Conservation (phyloP, 257 asterid species). For the Capsicum rhomboideum region DNA sequence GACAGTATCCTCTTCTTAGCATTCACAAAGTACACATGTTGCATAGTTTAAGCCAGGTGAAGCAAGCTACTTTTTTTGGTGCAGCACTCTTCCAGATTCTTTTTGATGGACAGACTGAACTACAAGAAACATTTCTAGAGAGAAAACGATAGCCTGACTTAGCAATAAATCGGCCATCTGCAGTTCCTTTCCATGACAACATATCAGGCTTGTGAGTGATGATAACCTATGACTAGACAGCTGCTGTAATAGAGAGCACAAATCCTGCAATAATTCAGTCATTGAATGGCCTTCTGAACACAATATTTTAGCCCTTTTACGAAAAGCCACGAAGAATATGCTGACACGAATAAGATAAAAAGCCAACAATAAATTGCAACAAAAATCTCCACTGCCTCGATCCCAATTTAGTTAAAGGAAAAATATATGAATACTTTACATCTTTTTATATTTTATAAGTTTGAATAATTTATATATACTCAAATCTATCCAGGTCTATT, state of each 20-base stretch:
- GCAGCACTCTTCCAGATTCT: neutral
- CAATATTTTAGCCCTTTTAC: neutral
- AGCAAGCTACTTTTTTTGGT: neutral
- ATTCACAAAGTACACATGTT: neutral
- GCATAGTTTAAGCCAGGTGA: neutral
- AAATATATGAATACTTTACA: too few relatives aligned
- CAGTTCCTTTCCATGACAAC: neutral
- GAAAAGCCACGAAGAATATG: neutral
- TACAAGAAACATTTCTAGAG: neutral
- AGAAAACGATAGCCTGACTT: neutral
- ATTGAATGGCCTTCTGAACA: neutral
- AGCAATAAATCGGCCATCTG: neutral
- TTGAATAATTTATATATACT: too few relatives aligned
- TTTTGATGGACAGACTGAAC: neutral
- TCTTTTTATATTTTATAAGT: too few relatives aligned
- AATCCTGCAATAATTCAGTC: neutral
- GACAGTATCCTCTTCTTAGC: neutral
- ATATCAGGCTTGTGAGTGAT: neutral
- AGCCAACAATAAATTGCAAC: neutral
- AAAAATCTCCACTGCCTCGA: neutral
- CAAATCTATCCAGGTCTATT: too few relatives aligned
- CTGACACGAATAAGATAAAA: neutral
- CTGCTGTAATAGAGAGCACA: neutral
- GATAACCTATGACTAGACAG: neutral
- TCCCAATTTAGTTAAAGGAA: too few relatives aligned